A percentile compares a stretch with the other conserved stretches of the same genome.
Conservation (phyloP, 2,329 filamentous ascomycete genomes). For the Aspergillus bombycis region DNA sequence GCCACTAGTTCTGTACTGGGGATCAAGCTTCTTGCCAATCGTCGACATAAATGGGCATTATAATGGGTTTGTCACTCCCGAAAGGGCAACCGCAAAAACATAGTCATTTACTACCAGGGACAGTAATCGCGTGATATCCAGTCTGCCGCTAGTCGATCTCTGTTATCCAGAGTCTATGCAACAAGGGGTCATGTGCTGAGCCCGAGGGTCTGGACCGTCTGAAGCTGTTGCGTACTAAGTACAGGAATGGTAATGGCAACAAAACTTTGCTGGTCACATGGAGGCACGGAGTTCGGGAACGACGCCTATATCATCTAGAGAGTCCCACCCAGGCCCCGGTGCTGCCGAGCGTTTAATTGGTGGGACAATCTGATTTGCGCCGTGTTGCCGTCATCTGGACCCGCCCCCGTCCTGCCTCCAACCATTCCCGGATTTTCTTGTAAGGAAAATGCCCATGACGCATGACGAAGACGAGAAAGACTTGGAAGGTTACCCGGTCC, state of each 20-base stretch:
- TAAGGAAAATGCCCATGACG: slow-evolving; percentile 14
- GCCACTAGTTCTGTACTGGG: background rate
- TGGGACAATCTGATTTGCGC: slow-evolving; percentile 29
- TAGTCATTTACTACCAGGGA: background rate
- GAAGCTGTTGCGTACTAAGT: background rate
- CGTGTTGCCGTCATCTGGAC: slow-evolving; percentile 28
- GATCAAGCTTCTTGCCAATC: background rate
- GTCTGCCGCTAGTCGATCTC: background rate
- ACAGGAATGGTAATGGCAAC: slow-evolving; percentile 11
- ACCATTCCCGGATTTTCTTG: slow-evolving; percentile 20
- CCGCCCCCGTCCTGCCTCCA: slow-evolving; percentile 29
- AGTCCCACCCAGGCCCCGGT: slow-evolving; percentile 17
- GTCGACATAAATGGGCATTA: background rate
- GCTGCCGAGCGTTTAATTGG: slow-evolving; percentile 34
- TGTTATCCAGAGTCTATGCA: background rate
- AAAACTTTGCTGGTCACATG: slow-evolving; percentile 38
- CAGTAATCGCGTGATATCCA: background rate
- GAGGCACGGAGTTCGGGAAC: slow-evolving; percentile 24
- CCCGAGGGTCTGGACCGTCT: slow-evolving; percentile 5
- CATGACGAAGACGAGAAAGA: slow-evolving; percentile 16
- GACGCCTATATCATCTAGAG: slow-evolving; percentile 19
- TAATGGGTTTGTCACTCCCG: background rate
- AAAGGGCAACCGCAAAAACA: background rate
- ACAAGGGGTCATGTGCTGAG: slow-evolving; percentile 1
- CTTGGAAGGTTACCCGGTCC: slow-evolving; percentile 28